Evolutionary conservation across 2,329 filamentous ascomycete species (phyloP).

Genomic region (Periconia sp.): DNA sequence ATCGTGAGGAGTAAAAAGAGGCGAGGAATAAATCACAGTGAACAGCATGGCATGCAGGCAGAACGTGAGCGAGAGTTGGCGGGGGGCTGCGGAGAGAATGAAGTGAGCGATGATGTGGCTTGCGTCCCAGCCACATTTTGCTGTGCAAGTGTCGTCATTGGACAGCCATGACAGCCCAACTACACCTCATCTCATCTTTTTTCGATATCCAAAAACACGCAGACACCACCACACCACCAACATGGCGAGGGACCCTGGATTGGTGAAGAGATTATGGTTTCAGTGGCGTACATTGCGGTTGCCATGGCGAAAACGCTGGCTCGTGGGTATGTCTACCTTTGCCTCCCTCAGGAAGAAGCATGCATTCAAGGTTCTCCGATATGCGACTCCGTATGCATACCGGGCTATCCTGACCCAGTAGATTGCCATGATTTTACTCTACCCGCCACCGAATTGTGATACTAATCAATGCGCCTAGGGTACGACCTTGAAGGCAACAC

Average conservation of each 20-base stretch:
- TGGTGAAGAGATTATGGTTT: constrained; percentile 55
- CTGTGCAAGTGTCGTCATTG: constrained; percentile 25
- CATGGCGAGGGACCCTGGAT: constrained; percentile 43
- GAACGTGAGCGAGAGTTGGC: constrained; percentile 4
- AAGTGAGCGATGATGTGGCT: constrained; percentile 3
- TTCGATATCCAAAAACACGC: not conserved
- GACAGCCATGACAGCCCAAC: constrained; percentile 5
- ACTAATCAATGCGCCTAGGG: constrained; percentile 44
- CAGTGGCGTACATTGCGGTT: constrained; percentile 64
- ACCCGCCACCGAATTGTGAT: not conserved
- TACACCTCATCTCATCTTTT: not conserved
- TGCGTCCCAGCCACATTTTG: constrained; percentile 23
- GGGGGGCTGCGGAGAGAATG: constrained; percentile 4
- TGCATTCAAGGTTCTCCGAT: too few relatives aligned
- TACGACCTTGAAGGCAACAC: constrained; percentile 65
- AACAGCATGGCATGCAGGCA: constrained; percentile 4
- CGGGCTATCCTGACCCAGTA: not conserved
- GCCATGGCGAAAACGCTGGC: constrained; percentile 63
- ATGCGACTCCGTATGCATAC: not conserved
- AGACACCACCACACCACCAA: constrained; percentile 9
- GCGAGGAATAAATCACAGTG: too few relatives aligned
- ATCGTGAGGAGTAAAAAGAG: not conserved
- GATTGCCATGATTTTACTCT: not conserved
- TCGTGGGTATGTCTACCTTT: constrained; percentile 52
- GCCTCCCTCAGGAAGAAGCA: not conserved